Conservation (phyloP, 2,329 filamentous ascomycete species). For the Dothidotthia symphoricarpi region DNA sequence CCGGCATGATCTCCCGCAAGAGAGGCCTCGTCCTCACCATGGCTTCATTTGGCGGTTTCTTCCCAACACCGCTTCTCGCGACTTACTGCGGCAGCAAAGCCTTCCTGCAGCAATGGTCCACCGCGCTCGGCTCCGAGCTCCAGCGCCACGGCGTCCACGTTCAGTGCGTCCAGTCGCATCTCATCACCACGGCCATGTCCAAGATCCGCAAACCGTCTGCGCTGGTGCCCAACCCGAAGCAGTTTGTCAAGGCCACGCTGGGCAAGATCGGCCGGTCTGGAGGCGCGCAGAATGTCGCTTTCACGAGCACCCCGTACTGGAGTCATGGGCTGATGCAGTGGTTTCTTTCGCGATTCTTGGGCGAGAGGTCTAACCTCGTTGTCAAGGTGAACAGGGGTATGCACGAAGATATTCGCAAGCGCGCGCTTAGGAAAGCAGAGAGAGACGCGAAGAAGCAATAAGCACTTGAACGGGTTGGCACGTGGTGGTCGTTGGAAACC, state of each 20-base stretch:
- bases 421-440: slow-evolving; percentile 80
- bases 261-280: slow-evolving; percentile 76
- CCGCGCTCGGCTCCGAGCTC: slow-evolving; percentile 78
- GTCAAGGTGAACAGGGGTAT: slow-evolving; percentile 64
- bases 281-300: slow-evolving; percentile 73
- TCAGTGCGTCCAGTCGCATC: slow-evolving; percentile 87
- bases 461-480: background rate
- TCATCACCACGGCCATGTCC: slow-evolving; percentile 95
- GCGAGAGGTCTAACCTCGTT: slow-evolving; percentile 57
- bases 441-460: slow-evolving; percentile 70
- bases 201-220: slow-evolving; percentile 81
- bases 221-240: slow-evolving; percentile 75
- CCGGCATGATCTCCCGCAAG: slow-evolving; percentile 79
- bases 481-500: too few relatives aligned
- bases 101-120: slow-evolving; percentile 96
- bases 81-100: slow-evolving; percentile 98
- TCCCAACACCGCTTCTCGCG: slow-evolving; percentile 86
- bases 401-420: slow-evolving; percentile 78
- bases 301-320: slow-evolving; percentile 92
- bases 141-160: slow-evolving; percentile 78
- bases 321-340: slow-evolving; percentile 86
- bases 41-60: slow-evolving; percentile 92
- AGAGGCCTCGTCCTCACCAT: slow-evolving; percentile 91
- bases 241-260: slow-evolving; percentile 77
- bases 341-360: slow-evolving; percentile 63